A percentile compares a stretch with the other conserved stretches of the same genome.
These are phyloP conservation scores for Rhodosporidiobolus sp. DNA, from an alignment of 768 basidiomycete species.

Conservation along the genomic window DNA sequence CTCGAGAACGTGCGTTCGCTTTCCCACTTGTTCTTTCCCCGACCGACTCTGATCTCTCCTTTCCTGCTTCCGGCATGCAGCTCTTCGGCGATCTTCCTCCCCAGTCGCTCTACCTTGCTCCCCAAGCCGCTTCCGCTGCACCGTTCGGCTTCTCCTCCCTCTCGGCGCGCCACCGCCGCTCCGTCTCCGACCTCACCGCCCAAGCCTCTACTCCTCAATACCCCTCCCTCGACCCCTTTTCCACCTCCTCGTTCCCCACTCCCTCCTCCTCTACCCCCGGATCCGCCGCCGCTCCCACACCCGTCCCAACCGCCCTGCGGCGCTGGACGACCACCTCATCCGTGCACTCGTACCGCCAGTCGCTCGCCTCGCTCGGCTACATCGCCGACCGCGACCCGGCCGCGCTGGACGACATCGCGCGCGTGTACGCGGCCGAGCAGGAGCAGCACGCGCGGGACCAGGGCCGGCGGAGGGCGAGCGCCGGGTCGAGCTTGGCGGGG, in stretches of 20 bases:
- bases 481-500: background rate
- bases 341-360: constrained; percentile 19
- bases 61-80: background rate
- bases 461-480: background rate
- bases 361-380: constrained; percentile 28
- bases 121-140: background rate
- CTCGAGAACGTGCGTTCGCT: constrained; percentile 24
- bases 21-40: background rate
- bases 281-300: too few relatives aligned
- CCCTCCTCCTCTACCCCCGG: background rate
- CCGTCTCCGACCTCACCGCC: constrained; percentile 8
- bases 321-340: background rate
- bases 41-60: background rate
- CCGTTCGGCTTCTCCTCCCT: background rate
- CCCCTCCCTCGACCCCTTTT: background rate
- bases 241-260: background rate
- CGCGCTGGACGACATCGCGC: constrained; percentile 28
- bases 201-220: background rate
- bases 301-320: too few relatives aligned
- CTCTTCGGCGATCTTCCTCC: constrained; percentile 36
- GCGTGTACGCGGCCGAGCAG: constrained; percentile 3
- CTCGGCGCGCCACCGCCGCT: constrained; percentile 13
- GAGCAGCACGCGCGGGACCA: background rate
- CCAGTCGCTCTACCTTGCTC: constrained; percentile 14
- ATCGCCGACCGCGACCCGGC: constrained; percentile 22